Base-by-base conservation (phyloP, 2,329 filamentous ascomycete species). In the Trichophyton mentagrophytes region DNA sequence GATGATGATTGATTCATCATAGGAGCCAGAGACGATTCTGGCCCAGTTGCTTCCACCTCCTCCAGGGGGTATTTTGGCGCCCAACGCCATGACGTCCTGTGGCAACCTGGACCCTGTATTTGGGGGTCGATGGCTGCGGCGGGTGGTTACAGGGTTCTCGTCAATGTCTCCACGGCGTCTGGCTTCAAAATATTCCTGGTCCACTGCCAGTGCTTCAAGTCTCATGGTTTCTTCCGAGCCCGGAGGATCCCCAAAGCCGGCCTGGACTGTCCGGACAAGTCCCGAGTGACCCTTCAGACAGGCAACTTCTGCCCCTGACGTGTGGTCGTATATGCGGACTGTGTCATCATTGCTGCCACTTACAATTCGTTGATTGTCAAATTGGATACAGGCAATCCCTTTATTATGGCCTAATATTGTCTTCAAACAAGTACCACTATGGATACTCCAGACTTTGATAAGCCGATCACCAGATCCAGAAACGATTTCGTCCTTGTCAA, bases 351-450 rank as follows among this genome's bases (percentile, higher is more conserved):
- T 96, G 72, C 91, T 96, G 2, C 93, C 93, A 67, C 90, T 96
- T 58, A 99, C 90, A 64, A 99, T 95, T 20, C 93, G 84, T 58
- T 89, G 85, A 27, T 90, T 90, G 70, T 99, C 93, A 69, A 93
- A 97, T 73, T 99, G 92, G 15, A 99, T 91, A 71, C 93, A 99
- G 2, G 93, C 93, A 67, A 99, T 97, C 36, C 93, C 93, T 72
- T 99, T 99, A 64, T 84, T 84, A 69, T 99, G 93, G 1, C 92
- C 93, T 44, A 88, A 80, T 38, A 95, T 85, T 0, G 89, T 95
- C 67, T 88, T 84, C 51, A 82, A 80, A 71, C 89, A 92, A 49
- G 81, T 77, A 61, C 90, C 88, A 6, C 84, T 88, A 17, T 86
- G 86, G 77, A 95, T 89, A 71, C 95, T 87, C 93, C 93, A 99